These are phyloP conservation scores for Anisodus acutangulus DNA, from an alignment of 257 asterid genomes.

Conservation along the genomic window DNA sequence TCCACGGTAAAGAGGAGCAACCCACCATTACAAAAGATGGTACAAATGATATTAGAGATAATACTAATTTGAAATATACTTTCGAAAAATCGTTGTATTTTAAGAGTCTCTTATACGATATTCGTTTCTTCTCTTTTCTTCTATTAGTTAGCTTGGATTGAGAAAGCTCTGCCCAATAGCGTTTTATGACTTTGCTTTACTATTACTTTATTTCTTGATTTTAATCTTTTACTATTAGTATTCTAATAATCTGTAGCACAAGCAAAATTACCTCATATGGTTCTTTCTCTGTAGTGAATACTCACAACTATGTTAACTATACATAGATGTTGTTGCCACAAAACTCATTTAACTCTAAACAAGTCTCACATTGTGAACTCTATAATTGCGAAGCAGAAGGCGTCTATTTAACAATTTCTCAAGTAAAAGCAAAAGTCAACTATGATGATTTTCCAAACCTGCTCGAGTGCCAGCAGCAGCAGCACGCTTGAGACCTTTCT, in stretches of 20 bases:
- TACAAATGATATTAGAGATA: background rate
- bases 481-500: slow-evolving; percentile 92
- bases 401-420: background rate
- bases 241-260: background rate
- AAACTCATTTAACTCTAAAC: background rate
- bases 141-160: no score
- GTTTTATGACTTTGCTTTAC: no score
- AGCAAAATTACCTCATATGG: background rate
- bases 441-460: slow-evolving; percentile 40
- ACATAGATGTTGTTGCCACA: background rate
- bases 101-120: no score
- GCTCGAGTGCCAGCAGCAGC: slow-evolving; percentile 86
- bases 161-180: no score
- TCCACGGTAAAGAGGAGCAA: background rate
- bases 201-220: no score
- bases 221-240: no score
- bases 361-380: background rate
- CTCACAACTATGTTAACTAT: background rate
- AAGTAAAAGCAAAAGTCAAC: background rate
- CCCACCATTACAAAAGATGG: background rate
- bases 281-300: background rate
- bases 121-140: no score
- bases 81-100: no score
- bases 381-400: background rate
- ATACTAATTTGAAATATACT: no score